Base-by-base conservation (phyloP, 2,329 filamentous ascomycete species). In the Fusarium temperatum region DNA sequence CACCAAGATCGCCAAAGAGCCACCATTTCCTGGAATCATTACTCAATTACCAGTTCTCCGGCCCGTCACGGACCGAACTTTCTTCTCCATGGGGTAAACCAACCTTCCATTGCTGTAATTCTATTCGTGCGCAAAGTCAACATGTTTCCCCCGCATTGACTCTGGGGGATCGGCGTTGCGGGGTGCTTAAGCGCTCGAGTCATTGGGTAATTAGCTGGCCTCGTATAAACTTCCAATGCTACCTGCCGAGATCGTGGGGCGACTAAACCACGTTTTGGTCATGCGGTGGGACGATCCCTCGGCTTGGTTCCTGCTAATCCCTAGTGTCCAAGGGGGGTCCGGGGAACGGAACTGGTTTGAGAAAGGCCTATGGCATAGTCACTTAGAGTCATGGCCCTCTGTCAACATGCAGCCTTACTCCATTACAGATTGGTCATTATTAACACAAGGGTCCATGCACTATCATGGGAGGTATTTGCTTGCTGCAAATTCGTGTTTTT, bases 151-250 rank as follows among this genome's bases (percentile, higher is more conserved):
- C 70, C 70, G 42, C 70, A 42, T 26, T n/a, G 15, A 55, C 45
- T 48, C 36, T 47, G 60, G 54, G 66, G 61, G 68, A 70, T 70
- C 68, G 60, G 54, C 68, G 14, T 47, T 70, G 60, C 42, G 66
- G 67, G 68, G 68, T 50, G 61, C 11, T 15, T 61, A 70, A 70
- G 68, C 68, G 68, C 68, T 70, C 68, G 61, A 70, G 47, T 70
- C 28, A 44, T 63, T 68, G 30, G 14, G 3, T 39, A 15, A n/a
- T 20, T 28, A 8, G 7, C 17, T 26, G 13, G 24, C n/a, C 22
- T 68, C 47, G 35, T 62, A 24, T 42, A 30, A 35, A 22, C 32
- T 8, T 39, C 42, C 20, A 51, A 45, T 68, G 11, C 56, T 26
- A 69, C 64, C 41, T 68, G 41, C 41, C 41, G 11, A 26, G 28